phyloP scores from a whole-genome alignment of 2,329 filamentous ascomycete species.

The Bipolaris oryzae region DNA sequence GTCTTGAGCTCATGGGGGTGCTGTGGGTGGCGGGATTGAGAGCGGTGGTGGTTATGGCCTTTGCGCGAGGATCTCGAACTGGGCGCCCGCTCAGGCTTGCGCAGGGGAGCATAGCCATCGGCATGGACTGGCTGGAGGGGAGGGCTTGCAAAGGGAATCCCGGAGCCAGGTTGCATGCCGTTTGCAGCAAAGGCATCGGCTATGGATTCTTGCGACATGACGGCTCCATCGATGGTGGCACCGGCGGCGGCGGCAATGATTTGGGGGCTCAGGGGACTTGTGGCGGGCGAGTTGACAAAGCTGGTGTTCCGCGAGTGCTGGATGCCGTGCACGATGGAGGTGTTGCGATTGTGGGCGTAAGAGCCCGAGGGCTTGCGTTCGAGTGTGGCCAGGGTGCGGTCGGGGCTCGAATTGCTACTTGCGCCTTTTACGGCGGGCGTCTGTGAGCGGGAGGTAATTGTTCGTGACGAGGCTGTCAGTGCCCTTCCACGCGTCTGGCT shows the following conservation, averaged over 20 bases:
- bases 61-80: constrained; percentile 70
- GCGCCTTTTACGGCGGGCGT: constrained; percentile 47
- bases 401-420: constrained; percentile 46
- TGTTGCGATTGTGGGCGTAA: constrained; percentile 92
- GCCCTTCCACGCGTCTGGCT: constrained; percentile 55
- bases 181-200: constrained; percentile 45
- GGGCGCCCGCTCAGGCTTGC: constrained; percentile 54
- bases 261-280: constrained; percentile 86
- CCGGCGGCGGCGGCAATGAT: constrained; percentile 66
- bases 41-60: constrained; percentile 79
- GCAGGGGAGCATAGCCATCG: constrained; percentile 29
- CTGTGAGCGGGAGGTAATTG: constrained; percentile 53
- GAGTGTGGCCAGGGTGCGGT: constrained; percentile 43
- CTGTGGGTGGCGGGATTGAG: constrained; percentile 68
- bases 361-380: constrained; percentile 60
- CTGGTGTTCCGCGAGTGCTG: constrained; percentile 92
- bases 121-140: constrained; percentile 12
- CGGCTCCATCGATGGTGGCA: constrained; percentile 47
- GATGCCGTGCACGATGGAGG: constrained; percentile 94
- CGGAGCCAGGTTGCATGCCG: constrained; percentile 27
- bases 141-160: constrained; percentile 20
- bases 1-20: constrained; percentile 79
- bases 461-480: constrained; percentile 51
- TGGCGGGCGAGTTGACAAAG: constrained; percentile 73
- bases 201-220: constrained; percentile 50